A percentile compares a stretch with the other conserved stretches of the same genome.
These are phyloP conservation scores for Plasmodium vivax DNA, from an alignment of 169 alveolate species.

Conservation along the genomic window DNA sequence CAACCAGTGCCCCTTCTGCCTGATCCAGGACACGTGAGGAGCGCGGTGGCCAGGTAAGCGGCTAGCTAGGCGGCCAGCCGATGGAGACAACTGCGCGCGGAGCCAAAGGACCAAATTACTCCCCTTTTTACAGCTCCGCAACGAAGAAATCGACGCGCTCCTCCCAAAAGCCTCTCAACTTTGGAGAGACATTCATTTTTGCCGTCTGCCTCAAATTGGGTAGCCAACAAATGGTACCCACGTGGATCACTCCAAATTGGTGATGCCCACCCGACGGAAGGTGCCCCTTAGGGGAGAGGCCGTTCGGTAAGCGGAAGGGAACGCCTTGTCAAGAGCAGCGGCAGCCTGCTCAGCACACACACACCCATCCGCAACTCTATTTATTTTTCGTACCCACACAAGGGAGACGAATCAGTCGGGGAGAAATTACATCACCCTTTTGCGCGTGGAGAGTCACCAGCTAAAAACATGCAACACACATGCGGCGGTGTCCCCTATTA, in stretches of 20 bases:
- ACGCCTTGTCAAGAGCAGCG: neutral
- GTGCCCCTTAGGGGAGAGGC: neutral
- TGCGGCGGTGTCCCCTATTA: neutral
- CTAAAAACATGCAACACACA: neutral
- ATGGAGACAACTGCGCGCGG: neutral
- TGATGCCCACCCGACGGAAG: neutral
- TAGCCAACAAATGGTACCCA: neutral
- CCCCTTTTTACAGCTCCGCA: neutral
- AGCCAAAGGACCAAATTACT: neutral
- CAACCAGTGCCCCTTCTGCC: conserved; percentile 84
- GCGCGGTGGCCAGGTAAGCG: neutral
- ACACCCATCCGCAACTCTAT: neutral
- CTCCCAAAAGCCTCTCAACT: neutral
- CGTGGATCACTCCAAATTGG: neutral
- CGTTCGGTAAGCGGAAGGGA: neutral
- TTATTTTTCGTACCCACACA: neutral
- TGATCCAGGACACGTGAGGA: conserved; percentile 10
- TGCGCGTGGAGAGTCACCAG: neutral
- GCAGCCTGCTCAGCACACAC: neutral
- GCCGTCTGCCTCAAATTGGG: neutral
- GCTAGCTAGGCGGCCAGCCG: neutral
- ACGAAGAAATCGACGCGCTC: neutral
- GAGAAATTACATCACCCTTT: neutral
- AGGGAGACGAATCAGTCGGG: neutral
- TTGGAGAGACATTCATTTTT: too few relatives aligned